Evolutionary conservation across 768 basidiomycete species (phyloP).

Genomic region (Lepiota brunneoincarnata): DNA sequence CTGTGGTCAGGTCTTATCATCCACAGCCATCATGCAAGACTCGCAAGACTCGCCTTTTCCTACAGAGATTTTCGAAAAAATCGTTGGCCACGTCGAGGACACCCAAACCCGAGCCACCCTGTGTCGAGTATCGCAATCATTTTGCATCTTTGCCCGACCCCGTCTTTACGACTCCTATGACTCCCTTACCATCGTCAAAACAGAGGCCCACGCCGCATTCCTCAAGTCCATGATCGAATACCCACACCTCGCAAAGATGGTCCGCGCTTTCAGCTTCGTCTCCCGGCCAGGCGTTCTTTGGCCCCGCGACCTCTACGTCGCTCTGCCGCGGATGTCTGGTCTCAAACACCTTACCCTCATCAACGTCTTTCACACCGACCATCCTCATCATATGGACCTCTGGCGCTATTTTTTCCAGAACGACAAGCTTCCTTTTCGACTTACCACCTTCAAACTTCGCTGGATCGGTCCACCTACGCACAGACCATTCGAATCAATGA

Average conservation of each 20-base stretch:
- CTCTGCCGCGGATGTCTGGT: background rate
- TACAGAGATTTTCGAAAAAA: background rate
- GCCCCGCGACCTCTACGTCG: background rate
- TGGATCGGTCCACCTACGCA: background rate
- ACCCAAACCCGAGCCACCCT: background rate
- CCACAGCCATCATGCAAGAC: background rate
- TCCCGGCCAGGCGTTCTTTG: background rate
- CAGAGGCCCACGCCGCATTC: background rate
- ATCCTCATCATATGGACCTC: background rate
- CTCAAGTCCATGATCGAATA: background rate
- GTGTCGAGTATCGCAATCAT: background rate
- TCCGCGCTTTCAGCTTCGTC: background rate
- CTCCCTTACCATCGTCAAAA: background rate
- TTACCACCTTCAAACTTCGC: background rate
- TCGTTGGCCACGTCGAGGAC: background rate
- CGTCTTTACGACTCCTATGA: background rate
- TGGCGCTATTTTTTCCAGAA: constrained; percentile 1
- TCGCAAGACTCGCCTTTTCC: background rate
- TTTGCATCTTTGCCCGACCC: background rate
- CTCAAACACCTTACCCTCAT: constrained; percentile 7
- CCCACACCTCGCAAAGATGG: background rate
- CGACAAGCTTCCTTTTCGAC: background rate
- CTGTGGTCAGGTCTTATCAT: background rate
- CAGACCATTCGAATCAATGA: background rate
- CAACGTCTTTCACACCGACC: background rate